Evolutionary conservation across 2,329 filamentous ascomycete genomes (phyloP), one percentile per base, ranked within the genome.

Genomic region (Aspergillus eucalypticola): DNA sequence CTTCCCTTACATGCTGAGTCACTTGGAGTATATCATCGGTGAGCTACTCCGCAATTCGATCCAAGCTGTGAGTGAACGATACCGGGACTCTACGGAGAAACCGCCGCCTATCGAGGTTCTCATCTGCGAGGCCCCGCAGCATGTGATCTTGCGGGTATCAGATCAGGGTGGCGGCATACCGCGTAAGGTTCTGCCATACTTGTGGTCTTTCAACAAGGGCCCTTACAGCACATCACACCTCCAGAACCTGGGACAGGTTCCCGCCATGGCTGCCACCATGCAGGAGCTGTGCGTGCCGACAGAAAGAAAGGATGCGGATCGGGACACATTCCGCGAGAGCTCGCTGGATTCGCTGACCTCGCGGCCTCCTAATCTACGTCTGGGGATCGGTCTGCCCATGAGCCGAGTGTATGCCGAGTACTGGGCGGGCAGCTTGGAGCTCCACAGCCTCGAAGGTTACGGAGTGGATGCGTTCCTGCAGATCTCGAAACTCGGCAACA

Each of bases 161-260:
- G 96, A 99, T 73, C 92, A 92, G 73, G 95, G 94, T 52, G 95
- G 96, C 63, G 95, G 96, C 38, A 91, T 99, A 56, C 89, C 92
- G 0, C 86, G 88, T 52, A 91, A 95, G 46, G 86, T 94, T 60
- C 80, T 97, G 21, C 93, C 94, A 0, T 90, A 96, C 73, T 83
- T 99, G 5, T 99, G 96, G 95, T 96, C 92, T 25, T 99, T 99
- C 75, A 92, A 88, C 77, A 98, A 98, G 77, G 94, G 94, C 0
- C 92, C 93, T 2, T 87, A 91, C 38, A 90, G 88, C 60, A 83
- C 89, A 66, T 85, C 87, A 61, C 87, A 92, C 3, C 83, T 98
- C n/a, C 83, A 91, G 68, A 98, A 97, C 73, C 84, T 99, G 8
- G 86, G 86, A 10, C 87, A 89, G 64, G 94, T 99, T 2, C 95